Conservation (phyloP, 768 basidiomycete genomes). For the Rhizopogon vinicolor region DNA sequence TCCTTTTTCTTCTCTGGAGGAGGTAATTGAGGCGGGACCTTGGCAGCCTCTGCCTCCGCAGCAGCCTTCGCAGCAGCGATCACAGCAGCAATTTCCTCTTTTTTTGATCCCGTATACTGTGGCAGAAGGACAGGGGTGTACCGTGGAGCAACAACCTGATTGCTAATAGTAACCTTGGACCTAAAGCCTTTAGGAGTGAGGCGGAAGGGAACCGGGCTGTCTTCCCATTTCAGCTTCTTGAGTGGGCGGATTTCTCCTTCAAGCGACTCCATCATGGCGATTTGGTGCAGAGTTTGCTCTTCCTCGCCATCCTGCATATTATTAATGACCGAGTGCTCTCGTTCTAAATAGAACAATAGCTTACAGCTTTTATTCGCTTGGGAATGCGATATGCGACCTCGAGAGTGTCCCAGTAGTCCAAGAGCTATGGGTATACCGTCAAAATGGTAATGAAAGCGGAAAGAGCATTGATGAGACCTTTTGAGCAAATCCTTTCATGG, state of each 20-base stretch:
- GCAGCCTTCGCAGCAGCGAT: constrained; percentile 32
- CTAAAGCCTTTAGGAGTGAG: neutral
- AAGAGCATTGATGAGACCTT: constrained; percentile 40
- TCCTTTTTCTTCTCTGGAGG: constrained; percentile 14
- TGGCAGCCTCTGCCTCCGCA: constrained; percentile 13
- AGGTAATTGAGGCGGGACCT: constrained; percentile 5
- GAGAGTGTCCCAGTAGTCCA: constrained; percentile 77
- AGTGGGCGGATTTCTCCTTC: constrained; percentile 26
- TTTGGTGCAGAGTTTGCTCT: constrained; percentile 10
- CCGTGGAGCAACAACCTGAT: neutral
- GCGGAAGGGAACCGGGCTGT: constrained; percentile 18
- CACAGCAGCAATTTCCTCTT: constrained; percentile 32
- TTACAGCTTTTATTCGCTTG: constrained; percentile 49
- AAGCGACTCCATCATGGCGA: constrained; percentile 14
- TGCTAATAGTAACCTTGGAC: neutral
- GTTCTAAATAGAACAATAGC: constrained; percentile 6
- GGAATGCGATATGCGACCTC: constrained; percentile 85
- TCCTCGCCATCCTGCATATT: constrained; percentile 27
- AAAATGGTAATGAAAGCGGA: neutral
- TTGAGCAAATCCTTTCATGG: constrained; percentile 53
- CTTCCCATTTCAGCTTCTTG: constrained; percentile 26
- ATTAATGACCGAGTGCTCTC: neutral
- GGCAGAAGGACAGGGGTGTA: neutral
- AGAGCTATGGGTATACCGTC: constrained; percentile 41
- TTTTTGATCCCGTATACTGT: constrained; percentile 1